These are phyloP conservation scores for Coleophoma crateriformis DNA, from an alignment of 2,329 filamentous ascomycete species.

Conservation along the genomic window DNA sequence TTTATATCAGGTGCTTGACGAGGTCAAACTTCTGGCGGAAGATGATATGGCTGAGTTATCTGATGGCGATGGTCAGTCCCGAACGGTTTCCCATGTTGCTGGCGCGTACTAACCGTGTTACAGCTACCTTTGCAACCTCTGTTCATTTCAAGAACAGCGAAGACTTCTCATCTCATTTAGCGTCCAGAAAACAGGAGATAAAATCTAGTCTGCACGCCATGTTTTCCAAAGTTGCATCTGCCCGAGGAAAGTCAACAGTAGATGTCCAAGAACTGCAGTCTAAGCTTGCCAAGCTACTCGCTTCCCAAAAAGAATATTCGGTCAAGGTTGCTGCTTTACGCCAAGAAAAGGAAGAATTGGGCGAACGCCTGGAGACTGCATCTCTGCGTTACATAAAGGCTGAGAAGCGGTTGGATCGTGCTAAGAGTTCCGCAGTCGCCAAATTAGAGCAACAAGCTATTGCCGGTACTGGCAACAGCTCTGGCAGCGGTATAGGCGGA, in stretches of 20 bases:
- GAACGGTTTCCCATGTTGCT: too few relatives aligned
- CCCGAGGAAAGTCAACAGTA: conserved; percentile 51
- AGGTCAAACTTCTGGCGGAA: conserved; percentile 54
- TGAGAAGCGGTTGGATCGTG: conserved; percentile 87
- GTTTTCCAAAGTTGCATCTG: conserved; percentile 49
- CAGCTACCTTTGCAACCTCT: conserved; percentile 53
- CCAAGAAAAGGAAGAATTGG: conserved; percentile 77
- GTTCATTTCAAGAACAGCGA: conserved; percentile 57
- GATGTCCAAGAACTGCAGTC: conserved; percentile 69
- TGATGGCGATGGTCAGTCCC: conserved; percentile 30
- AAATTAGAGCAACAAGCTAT: conserved; percentile 89
- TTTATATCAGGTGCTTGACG: conserved; percentile 50
- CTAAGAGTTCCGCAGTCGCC: conserved; percentile 82
- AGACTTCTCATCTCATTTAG: conserved; percentile 78
- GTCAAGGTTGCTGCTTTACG: conserved; percentile 70
- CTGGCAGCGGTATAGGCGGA: conserved; percentile 32
- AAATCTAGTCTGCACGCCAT: conserved; percentile 68
- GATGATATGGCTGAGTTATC: conserved; percentile 38
- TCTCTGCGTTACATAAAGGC: conserved; percentile 91
- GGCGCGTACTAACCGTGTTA: conserved; percentile 15
- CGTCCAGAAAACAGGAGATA: conserved; percentile 70
- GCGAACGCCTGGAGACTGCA: conserved; percentile 81
- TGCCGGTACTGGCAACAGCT: conserved; percentile 48
- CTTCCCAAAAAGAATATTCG: conserved; percentile 75
- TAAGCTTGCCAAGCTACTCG: conserved; percentile 69